These are phyloP conservation scores for Gaillardinia entomophila DNA, from an alignment of 805 yeast species.

Conservation along the genomic window DNA sequence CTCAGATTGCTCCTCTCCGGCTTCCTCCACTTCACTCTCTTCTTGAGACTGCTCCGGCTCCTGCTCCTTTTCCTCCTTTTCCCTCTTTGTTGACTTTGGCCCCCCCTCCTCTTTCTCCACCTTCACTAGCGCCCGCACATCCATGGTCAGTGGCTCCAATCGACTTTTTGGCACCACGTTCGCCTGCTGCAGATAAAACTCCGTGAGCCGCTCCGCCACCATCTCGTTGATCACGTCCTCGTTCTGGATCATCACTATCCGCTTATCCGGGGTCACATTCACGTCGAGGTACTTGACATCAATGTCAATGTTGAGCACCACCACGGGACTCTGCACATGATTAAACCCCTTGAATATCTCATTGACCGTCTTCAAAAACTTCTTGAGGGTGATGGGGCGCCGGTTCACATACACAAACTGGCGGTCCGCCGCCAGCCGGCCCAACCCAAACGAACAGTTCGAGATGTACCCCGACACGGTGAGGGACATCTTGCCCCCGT, in stretches of 20 bases:
- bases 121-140: neutral
- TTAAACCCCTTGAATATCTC: slow-evolving; percentile 73
- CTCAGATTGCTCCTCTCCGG: neutral
- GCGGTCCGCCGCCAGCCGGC: slow-evolving; percentile 65
- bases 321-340: slow-evolving; percentile 65
- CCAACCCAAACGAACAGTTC: slow-evolving; percentile 71
- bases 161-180: slow-evolving; percentile 30
- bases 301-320: slow-evolving; percentile 55
- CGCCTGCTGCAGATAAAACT: slow-evolving; percentile 38
- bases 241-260: slow-evolving; percentile 61
- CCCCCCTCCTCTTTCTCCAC: neutral
- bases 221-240: slow-evolving; percentile 56
- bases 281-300: slow-evolving; percentile 59
- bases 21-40: too few species aligned
- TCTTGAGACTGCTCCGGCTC: slow-evolving; percentile 1
- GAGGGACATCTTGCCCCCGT: slow-evolving; percentile 1
- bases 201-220: slow-evolving; percentile 44
- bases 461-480: slow-evolving; percentile 57
- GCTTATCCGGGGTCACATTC: slow-evolving; percentile 89
- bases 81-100: neutral
- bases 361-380: slow-evolving; percentile 53
- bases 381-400: slow-evolving; percentile 63
- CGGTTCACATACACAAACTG: slow-evolving; percentile 71
- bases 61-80: slow-evolving; percentile 1
- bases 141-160: neutral